Conservation (phyloP, 192 early-diverging fungal species). For the Coemansia sp. region DNA sequence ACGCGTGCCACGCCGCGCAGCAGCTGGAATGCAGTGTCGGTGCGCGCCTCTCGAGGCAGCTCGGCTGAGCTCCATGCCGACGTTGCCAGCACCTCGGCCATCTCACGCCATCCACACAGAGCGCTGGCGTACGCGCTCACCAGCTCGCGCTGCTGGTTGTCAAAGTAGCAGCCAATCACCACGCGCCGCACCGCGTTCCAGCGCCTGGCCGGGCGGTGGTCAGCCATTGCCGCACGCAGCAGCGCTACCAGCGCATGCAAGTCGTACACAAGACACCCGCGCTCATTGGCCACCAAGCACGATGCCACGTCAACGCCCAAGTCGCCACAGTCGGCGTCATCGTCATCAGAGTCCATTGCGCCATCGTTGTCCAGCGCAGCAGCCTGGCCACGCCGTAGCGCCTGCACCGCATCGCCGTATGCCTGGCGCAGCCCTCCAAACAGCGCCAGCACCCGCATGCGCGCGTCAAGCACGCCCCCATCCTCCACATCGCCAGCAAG, state of each 20-base stretch:
- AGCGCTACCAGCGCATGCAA: conserved; percentile 63
- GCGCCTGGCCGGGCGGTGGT: conserved; percentile 47
- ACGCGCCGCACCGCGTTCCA: conserved; percentile 60
- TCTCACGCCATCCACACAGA: conserved; percentile 77
- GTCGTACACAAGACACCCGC: conserved; percentile 65
- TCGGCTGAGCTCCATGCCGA: conserved; percentile 63
- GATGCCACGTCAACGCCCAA: conserved; percentile 55
- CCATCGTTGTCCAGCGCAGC: not conserved
- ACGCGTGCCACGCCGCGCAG: conserved; percentile 63
- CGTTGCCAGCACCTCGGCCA: conserved; percentile 65
- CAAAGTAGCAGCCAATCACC: conserved; percentile 63
- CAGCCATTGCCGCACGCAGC: conserved; percentile 51
- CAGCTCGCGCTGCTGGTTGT: conserved; percentile 72
- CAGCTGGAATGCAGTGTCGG: conserved; percentile 58
- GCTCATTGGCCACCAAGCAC: conserved; percentile 54
- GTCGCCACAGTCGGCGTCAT: conserved; percentile 73
- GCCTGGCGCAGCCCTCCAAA: conserved; percentile 45
- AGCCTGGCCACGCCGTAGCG: conserved; percentile 22
- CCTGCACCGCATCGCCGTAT: conserved; percentile 26
- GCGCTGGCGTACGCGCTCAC: conserved; percentile 64
- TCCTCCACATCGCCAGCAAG: conserved; percentile 37
- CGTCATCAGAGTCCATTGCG: conserved; percentile 38
- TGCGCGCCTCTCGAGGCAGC: conserved; percentile 59
- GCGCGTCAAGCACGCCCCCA: conserved; percentile 27
- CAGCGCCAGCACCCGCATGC: conserved; percentile 42